Evolutionary conservation across 2,329 filamentous ascomycete species (phyloP).

Genomic region (Pestalotiopsis sp.): DNA sequence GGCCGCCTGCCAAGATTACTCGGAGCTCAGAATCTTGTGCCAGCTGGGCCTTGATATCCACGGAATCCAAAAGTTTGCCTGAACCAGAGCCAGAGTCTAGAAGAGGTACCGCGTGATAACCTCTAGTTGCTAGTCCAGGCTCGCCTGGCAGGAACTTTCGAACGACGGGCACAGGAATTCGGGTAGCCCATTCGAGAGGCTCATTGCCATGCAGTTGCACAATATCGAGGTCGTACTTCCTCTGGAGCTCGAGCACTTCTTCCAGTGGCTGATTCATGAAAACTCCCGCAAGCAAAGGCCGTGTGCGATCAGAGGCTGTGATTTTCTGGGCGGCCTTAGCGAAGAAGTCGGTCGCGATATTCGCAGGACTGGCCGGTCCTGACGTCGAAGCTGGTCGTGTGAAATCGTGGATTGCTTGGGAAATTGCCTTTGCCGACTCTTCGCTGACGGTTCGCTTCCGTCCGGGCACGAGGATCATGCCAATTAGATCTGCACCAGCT

Average conservation of each 20-base stretch:
- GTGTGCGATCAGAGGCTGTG: slow-evolving; percentile 39
- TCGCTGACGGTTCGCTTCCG: slow-evolving; percentile 78
- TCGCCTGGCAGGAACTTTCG: slow-evolving; percentile 79
- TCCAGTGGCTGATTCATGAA: slow-evolving; percentile 88
- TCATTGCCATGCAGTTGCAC: slow-evolving; percentile 93
- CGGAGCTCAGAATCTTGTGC: slow-evolving; percentile 68
- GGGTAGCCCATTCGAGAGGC: slow-evolving; percentile 83
- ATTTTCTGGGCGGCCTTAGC: slow-evolving; percentile 49
- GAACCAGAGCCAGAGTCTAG: slow-evolving; percentile 86
- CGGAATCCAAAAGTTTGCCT: slow-evolving; percentile 74
- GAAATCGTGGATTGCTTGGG: slow-evolving; percentile 68
- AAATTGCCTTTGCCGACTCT: slow-evolving; percentile 79
- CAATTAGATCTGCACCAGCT: slow-evolving; percentile 86
- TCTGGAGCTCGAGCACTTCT: slow-evolving; percentile 78
- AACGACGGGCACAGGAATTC: slow-evolving; percentile 92
- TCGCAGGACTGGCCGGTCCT: slow-evolving; percentile 26
- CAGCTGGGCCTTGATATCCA: slow-evolving; percentile 67
- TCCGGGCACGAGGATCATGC: slow-evolving; percentile 85
- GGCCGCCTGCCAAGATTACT: slow-evolving; percentile 81
- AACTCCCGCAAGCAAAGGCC: slow-evolving; percentile 85
- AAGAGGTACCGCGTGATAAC: slow-evolving; percentile 80
- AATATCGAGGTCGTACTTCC: slow-evolving; percentile 75
- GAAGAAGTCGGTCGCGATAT: slow-evolving; percentile 68
- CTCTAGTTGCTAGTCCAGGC: slow-evolving; percentile 69
- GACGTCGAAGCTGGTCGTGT: slow-evolving; percentile 31